Percentiles rank a stretch among this genome's conserved stretches.
Conservation (phyloP, 1,284 basidiomycete genomes). For the Papiliotrema laurentii region DNA sequence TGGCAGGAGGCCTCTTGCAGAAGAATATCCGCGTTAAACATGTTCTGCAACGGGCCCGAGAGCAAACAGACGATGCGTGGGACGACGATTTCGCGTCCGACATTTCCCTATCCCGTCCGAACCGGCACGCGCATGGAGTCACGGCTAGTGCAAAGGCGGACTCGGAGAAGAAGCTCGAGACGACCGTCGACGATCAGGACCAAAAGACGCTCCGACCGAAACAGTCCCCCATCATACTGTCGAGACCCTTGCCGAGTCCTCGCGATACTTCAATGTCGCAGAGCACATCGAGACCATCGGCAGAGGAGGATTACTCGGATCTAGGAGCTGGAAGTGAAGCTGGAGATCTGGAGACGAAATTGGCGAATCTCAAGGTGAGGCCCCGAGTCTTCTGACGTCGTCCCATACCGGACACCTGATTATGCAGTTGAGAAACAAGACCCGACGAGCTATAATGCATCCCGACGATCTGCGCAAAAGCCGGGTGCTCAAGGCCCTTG, state of each 20-base stretch:
- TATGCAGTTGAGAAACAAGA: slow-evolving; percentile 59
- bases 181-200: slow-evolving; percentile 20
- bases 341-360: slow-evolving; percentile 62
- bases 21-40: slow-evolving; percentile 69
- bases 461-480: slow-evolving; percentile 65
- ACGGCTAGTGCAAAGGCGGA: neutral
- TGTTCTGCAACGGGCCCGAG: slow-evolving; percentile 32
- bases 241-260: neutral
- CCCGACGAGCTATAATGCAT: slow-evolving; percentile 71
- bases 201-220: slow-evolving; percentile 34
- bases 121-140: slow-evolving; percentile 5
- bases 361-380: slow-evolving; percentile 71
- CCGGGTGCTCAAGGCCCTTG: slow-evolving; percentile 45
- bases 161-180: slow-evolving; percentile 8
- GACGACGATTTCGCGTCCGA: slow-evolving; percentile 96
- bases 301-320: slow-evolving; percentile 87
- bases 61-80: slow-evolving; percentile 56
- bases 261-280: slow-evolving; percentile 5
- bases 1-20: slow-evolving; percentile 33
- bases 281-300: slow-evolving; percentile 1
- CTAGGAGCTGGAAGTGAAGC: slow-evolving; percentile 67
- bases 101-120: slow-evolving; percentile 51
- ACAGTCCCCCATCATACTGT: slow-evolving; percentile 14
- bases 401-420: slow-evolving; percentile 1
- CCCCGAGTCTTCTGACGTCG: neutral